Conservation (phyloP, 2,329 filamentous ascomycete genomes). For the Ophiocordyceps australis region DNA sequence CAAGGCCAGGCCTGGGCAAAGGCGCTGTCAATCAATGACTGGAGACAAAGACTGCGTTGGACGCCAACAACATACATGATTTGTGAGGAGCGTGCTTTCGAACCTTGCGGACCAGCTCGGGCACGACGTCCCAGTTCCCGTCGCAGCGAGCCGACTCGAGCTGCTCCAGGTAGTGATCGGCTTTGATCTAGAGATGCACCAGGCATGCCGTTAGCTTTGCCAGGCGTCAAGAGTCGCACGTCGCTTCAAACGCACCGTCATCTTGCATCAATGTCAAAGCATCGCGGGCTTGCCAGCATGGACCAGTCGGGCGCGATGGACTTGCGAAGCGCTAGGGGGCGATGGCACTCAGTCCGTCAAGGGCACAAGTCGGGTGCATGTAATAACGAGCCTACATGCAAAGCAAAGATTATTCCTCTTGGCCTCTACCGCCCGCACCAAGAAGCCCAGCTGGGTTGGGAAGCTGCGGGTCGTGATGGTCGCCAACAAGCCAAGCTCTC, state of each 20-base stretch:
- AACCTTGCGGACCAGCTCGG: slow-evolving; percentile 81
- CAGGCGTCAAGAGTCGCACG: slow-evolving; percentile 4
- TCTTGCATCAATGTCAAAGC: slow-evolving; percentile 13
- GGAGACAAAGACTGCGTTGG: too few species aligned
- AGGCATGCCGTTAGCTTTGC: slow-evolving; percentile 4
- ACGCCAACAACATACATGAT: slow-evolving; percentile 43
- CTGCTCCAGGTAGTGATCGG: slow-evolving; percentile 59
- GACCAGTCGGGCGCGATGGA: too few species aligned
- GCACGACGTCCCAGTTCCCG: slow-evolving; percentile 70
- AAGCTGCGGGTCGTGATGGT: too few species aligned
- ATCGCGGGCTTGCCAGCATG: slow-evolving; percentile 4
- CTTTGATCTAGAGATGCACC: slow-evolving; percentile 41
- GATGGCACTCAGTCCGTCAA: too few species aligned
- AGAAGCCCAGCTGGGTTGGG: too few species aligned
- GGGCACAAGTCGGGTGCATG: too few species aligned
- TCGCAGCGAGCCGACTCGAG: slow-evolving; percentile 79
- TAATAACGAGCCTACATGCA: too few species aligned
- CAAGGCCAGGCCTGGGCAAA: slow-evolving; percentile 41
- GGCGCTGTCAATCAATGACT: too few species aligned
- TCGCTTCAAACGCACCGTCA: slow-evolving; percentile 14
- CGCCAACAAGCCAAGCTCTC: too few species aligned
- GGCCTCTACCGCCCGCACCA: too few species aligned
- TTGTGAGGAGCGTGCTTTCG: slow-evolving; percentile 81
- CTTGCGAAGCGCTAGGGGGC: too few species aligned
- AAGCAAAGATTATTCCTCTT: too few species aligned